Evolutionary conservation across 2,329 filamentous ascomycete genomes (phyloP).

Genomic region (Nectriaceae sp.): DNA sequence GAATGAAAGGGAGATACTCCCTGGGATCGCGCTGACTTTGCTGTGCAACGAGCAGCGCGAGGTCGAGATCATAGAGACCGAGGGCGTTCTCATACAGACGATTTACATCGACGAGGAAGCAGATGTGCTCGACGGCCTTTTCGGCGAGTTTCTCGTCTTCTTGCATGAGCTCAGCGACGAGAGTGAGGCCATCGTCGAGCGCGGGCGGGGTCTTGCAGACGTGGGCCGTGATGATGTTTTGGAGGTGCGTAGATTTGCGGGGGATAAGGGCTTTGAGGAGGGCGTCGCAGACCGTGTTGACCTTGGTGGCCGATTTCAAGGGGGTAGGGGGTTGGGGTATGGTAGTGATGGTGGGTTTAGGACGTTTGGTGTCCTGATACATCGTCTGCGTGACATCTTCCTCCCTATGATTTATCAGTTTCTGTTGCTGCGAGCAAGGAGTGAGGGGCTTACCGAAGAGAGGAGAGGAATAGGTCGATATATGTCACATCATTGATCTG

Average conservation of each 20-base stretch:
- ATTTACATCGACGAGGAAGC: constrained; percentile 93
- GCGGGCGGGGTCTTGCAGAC: constrained; percentile 93
- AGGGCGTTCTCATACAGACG: constrained; percentile 87
- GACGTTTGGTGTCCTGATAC: constrained; percentile 79
- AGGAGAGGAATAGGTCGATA: constrained; percentile 89
- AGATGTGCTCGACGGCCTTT: constrained; percentile 92
- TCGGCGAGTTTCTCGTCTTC: constrained; percentile 75
- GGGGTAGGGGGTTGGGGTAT: not conserved
- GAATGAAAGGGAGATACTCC: constrained; percentile 94
- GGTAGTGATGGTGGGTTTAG: constrained; percentile 20
- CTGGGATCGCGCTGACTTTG: constrained; percentile 94
- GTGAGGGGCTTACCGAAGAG: constrained; percentile 67
- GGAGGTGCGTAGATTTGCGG: constrained; percentile 67
- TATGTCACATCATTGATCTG: constrained; percentile 81
- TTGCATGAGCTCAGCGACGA: constrained; percentile 75
- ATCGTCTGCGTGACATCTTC: constrained; percentile 94
- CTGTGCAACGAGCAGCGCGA: constrained; percentile 88
- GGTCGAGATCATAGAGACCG: constrained; percentile 87
- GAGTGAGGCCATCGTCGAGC: constrained; percentile 76
- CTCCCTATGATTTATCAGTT: constrained; percentile 54
- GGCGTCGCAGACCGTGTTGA: constrained; percentile 87
- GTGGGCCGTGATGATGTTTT: constrained; percentile 92
- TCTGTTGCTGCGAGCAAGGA: too few relatives aligned
- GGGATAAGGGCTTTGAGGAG: constrained; percentile 69
- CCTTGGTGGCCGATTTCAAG: constrained; percentile 57